Evolutionary conservation across 2,329 filamentous ascomycete species (phyloP), one percentile per base, ranked within the genome.

Genomic region (Orbilia javanica): DNA sequence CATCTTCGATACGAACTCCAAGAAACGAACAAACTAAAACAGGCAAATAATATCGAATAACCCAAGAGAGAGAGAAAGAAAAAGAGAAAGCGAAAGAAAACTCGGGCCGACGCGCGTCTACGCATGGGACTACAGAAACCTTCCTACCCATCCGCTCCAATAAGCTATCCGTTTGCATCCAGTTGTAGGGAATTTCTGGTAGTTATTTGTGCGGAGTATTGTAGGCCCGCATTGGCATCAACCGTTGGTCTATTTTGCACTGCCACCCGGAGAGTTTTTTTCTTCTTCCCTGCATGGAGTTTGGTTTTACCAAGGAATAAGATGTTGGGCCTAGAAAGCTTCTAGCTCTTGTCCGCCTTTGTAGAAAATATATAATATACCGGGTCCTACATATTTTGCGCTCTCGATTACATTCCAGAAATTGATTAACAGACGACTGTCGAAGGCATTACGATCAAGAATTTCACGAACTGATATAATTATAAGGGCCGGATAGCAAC

Each of bases 241-340:
- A 7, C 29, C 3, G 7, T 7, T 39, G 6, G 34, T 4, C 13
- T 39, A 31, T 53, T 52, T 53, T 53, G 52, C 52, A 57, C 52
- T 57, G 52, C 52, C 52, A 57, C 52, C 52, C 52, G 52, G 52
- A 57, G 52, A 36, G n/a, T 57, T 57, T 57, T n/a, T n/a, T n/a
- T n/a, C n/a, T n/a, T n/a, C n/a, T n/a, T n/a, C n/a, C n/a, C n/a
- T n/a, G n/a, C n/a, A n/a, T n/a, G n/a, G n/a, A n/a, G n/a, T n/a
- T n/a, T 22, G 52, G 27, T 53, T 44, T 20, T 42, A n/a, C 18
- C 39, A 20, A 18, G 36, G 36, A 39, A 39, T 39, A 39, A 39
- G 11, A 39, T 2, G 13, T 15, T 39, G 11, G 36, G 11, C 11
- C n/a, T n/a, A n/a, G n/a, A n/a, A 22, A 7, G 31, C 31, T 34